Evolutionary conservation across 192 early-diverging fungal species (phyloP).

Genomic region (Backusella tarrabulga): DNA sequence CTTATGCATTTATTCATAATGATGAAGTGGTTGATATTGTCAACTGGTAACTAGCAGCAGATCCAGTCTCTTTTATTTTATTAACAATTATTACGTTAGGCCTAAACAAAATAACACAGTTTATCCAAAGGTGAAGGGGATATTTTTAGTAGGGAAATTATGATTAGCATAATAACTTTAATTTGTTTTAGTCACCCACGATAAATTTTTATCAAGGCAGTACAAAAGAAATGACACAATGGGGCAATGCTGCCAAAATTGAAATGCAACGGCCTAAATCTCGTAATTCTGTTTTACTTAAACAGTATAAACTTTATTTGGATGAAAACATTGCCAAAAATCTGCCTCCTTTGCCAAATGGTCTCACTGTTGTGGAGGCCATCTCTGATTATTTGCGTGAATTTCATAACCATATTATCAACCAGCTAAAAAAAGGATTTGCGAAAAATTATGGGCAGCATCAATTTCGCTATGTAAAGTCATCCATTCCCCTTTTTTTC

Average conservation of each 20-base stretch:
- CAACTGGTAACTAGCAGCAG: conserved; percentile 29
- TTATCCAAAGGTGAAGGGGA: conserved; percentile 36
- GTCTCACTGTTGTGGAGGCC: conserved; percentile 42
- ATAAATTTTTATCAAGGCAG: conserved; percentile 49
- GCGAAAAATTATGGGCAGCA: conserved; percentile 39
- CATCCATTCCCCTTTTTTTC: background rate
- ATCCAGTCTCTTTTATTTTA: background rate
- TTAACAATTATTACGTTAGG: conserved; percentile 10
- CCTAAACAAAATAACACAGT: conserved; percentile 49
- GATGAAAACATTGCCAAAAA: conserved; percentile 44
- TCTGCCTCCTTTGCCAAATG: conserved; percentile 40
- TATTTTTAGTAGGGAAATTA: background rate
- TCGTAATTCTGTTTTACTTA: conserved; percentile 40
- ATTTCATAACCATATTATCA: conserved; percentile 41
- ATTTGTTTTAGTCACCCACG: conserved; percentile 40
- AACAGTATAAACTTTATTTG: conserved; percentile 49
- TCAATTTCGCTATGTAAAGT: conserved; percentile 19
- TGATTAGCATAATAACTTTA: background rate
- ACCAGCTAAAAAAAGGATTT: conserved; percentile 42
- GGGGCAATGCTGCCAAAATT: conserved; percentile 43
- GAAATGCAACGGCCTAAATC: conserved; percentile 40
- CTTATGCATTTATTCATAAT: conserved; percentile 50
- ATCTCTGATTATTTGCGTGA: conserved; percentile 49
- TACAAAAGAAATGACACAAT: conserved; percentile 40
- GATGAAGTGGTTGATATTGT: conserved; percentile 53